phyloP scores from a whole-genome alignment of 176 grass and related monocot genomes.

The Poa annua region DNA sequence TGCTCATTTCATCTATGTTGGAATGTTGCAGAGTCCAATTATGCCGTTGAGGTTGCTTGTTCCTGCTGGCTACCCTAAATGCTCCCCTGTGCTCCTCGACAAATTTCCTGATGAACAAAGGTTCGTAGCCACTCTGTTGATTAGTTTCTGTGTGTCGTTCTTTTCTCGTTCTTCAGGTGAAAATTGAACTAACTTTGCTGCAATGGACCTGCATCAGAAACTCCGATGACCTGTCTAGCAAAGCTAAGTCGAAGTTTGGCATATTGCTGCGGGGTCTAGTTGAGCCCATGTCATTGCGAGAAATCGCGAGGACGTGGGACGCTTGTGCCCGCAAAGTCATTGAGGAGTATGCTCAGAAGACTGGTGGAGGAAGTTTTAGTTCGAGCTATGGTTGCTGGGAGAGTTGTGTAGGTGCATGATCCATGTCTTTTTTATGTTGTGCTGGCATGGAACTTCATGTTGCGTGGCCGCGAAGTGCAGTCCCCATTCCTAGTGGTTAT shows the following conservation, averaged over 20 bases:
- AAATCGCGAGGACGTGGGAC: conserved; percentile 93
- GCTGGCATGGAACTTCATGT: neutral
- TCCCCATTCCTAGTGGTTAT: neutral
- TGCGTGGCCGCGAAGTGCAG: neutral
- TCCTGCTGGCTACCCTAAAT: conserved; percentile 87
- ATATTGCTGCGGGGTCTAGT: conserved; percentile 69
- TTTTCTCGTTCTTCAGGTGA: neutral
- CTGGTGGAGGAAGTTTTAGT: conserved; percentile 93
- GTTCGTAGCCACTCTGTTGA: conserved; percentile 36
- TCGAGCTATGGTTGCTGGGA: conserved; percentile 83
- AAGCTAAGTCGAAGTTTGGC: conserved; percentile 70
- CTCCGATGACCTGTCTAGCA: conserved; percentile 77
- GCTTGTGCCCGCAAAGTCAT: conserved; percentile 74
- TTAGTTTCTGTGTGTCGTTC: neutral
- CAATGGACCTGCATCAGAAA: conserved; percentile 52
- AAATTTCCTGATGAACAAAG: conserved; percentile 88
- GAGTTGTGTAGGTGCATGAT: conserved; percentile 68
- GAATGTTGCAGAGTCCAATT: conserved; percentile 81
- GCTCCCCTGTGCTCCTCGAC: conserved; percentile 89
- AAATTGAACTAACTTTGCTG: conserved; percentile 15
- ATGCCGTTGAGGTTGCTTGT: conserved; percentile 91
- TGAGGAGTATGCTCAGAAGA: conserved; percentile 77
- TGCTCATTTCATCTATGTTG: conserved; percentile 29
- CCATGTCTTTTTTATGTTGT: neutral
- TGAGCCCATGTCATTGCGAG: conserved; percentile 80